phyloP scores from a whole-genome alignment of 306 rosid genomes.

The Carpinus fangiana region DNA sequence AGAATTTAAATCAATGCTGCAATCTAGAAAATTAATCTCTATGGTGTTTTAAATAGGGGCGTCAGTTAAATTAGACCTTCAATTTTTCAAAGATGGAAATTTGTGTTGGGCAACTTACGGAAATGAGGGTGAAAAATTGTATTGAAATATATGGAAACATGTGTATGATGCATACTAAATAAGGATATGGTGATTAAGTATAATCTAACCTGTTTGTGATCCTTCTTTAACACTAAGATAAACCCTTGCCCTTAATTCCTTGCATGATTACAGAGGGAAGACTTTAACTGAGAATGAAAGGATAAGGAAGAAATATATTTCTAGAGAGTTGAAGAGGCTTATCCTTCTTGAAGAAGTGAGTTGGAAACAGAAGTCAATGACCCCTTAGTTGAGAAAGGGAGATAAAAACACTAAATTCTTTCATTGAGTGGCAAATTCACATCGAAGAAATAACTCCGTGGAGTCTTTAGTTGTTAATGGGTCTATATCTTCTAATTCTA shows the following conservation, averaged over 20 bases:
- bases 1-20: not conserved
- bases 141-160: not conserved
- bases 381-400: no score
- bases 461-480: no score
- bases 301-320: no score
- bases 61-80: not conserved
- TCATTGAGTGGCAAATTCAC: no score
- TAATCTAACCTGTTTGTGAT: not conserved
- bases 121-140: not conserved
- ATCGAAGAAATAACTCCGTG: no score
- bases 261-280: not conserved
- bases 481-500: no score
- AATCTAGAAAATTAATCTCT: not conserved
- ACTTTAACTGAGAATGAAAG: no score
- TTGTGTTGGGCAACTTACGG: not conserved
- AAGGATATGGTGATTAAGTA: not conserved
- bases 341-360: no score
- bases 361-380: no score
- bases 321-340: not conserved
- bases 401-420: no score
- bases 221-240: not conserved
- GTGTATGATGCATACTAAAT: not conserved
- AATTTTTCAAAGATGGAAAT: not conserved
- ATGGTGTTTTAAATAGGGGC: not conserved
- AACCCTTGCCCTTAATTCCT: not conserved